Evolutionary conservation across 208 protist species (phyloP), one percentile per base, ranked within the genome.

Genomic region (Endotrypanum monterogeii): DNA sequence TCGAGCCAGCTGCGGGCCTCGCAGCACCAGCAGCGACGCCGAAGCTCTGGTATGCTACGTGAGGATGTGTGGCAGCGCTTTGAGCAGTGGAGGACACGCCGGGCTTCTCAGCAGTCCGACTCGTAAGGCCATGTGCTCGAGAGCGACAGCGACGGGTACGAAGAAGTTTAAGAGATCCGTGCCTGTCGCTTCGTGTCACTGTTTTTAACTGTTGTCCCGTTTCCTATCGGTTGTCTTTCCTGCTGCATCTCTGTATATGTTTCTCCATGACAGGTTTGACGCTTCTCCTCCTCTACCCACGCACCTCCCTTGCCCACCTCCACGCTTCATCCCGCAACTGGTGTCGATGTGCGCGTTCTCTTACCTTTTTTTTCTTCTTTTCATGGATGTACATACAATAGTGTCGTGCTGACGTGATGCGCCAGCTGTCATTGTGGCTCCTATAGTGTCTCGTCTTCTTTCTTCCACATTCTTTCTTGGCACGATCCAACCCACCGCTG

Each of bases 1-100:
- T 62, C 87, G 11, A 61, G 69, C 11, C 78, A 82, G 61, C 78
- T 94, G 12, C 60, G 80, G 30, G 41, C 76, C 67, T 52, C 69
- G 46, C 75, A 69, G 57, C n/a, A 63, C 56, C 51, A 77, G 46
- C 76, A 69, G 54, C 32, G 46, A 23, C 60, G 51, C 20, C 66
- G 61, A 58, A 46, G 71, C 62, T 76, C 67, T 9, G 54, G 44
- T 30, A 67, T 23, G 35, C 65, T 56, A 55, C 79, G 62, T 11
- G 73, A 72, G 30, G 73, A 75, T 11, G 20, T 89, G 58, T 95
- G 91, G 91, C 41, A 87, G 41, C 81, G 83, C 30, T 93, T 95
- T 71, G 85, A 89, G 60, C 71, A 75, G 67, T 95, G 91, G 91
- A 84, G 92, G 58, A 61, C 52, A 28, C 86, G 84, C 52, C 76